A percentile compares a stretch with the other conserved stretches of the same genome.
Conservation (phyloP, 495 filamentous ascomycete genomes). For the Podospora bellae-mahoneyi region DNA sequence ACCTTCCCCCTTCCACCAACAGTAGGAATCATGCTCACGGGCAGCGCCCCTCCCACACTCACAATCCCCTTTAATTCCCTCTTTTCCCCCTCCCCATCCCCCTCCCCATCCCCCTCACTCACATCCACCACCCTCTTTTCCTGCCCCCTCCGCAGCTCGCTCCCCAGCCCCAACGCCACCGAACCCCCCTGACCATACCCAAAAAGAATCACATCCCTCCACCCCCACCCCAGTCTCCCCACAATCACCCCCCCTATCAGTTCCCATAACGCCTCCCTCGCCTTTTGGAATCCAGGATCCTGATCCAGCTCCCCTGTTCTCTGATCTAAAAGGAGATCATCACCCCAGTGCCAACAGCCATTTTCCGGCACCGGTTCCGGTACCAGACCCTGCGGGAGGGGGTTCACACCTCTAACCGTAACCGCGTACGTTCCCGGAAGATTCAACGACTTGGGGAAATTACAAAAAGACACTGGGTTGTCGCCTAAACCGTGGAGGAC, state of each 20-base stretch:
- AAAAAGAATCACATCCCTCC: conserved; percentile 68
- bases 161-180: conserved; percentile 57
- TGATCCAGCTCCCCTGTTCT: conserved; percentile 64
- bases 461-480: conserved; percentile 61
- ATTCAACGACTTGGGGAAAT: conserved; percentile 67
- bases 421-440: conserved; percentile 79
- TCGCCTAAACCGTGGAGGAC: conserved; percentile 92
- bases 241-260: conserved; percentile 62
- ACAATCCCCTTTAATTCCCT: conserved; percentile 60
- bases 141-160: conserved; percentile 30
- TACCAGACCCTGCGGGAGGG: conserved; percentile 65
- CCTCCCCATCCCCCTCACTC: conserved; percentile 9
- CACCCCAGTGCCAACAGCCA: conserved; percentile 78
- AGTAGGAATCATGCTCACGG: conserved; percentile 48
- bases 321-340: conserved; percentile 70
- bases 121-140: conserved; percentile 18
- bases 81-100: not conserved
- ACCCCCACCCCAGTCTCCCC: conserved; percentile 64
- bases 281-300: conserved; percentile 70
- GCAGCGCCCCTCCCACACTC: conserved; percentile 71
- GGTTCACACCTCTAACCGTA: conserved; percentile 68
- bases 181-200: conserved; percentile 90
- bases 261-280: conserved; percentile 48
- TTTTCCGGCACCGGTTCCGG: conserved; percentile 9
- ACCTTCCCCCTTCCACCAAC: conserved; percentile 47